Percentiles rank a stretch among this genome's conserved stretches.
Evolutionary conservation across 805 yeast genomes (phyloP).

Genomic region (Wickerhamomyces subpelliculosus): DNA sequence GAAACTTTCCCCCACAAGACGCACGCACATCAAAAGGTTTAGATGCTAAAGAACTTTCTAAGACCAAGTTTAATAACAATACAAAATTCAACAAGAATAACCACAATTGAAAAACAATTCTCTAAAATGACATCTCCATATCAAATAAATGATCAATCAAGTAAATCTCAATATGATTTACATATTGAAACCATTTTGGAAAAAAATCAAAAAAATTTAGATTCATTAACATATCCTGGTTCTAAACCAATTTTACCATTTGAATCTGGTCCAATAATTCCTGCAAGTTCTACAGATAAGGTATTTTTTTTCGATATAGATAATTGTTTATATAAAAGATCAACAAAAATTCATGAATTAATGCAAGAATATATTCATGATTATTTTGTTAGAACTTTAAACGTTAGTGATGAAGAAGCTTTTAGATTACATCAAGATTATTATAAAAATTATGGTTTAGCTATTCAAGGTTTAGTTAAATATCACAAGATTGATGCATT

Average conservation of each 20-base stretch:
- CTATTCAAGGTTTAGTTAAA: slow-evolving; percentile 78
- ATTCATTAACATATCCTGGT: background rate
- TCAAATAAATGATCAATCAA: background rate
- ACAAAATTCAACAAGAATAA: background rate
- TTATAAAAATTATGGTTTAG: slow-evolving; percentile 84
- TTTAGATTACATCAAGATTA: slow-evolving; percentile 61
- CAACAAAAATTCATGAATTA: slow-evolving; percentile 70
- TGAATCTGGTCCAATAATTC: background rate
- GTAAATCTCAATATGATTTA: background rate
- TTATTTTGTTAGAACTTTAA: slow-evolving; percentile 62
- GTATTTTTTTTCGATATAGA: slow-evolving; percentile 88
- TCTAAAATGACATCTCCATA: background rate
- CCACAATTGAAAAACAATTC: background rate
- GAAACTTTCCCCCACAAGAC: too few species aligned
- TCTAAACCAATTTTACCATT: background rate
- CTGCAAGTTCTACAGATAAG: slow-evolving; percentile 11
- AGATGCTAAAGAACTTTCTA: too few species aligned
- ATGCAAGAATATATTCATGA: slow-evolving; percentile 84
- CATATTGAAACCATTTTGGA: background rate
- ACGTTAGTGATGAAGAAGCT: slow-evolving; percentile 68
- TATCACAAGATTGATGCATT: slow-evolving; percentile 72
- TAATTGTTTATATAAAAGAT: slow-evolving; percentile 77
- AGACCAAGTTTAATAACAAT: too few species aligned
- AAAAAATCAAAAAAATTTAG: background rate
- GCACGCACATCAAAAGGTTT: too few species aligned